Conservation (phyloP, 257 asterid species). For the Solanum pimpinellifolium region DNA sequence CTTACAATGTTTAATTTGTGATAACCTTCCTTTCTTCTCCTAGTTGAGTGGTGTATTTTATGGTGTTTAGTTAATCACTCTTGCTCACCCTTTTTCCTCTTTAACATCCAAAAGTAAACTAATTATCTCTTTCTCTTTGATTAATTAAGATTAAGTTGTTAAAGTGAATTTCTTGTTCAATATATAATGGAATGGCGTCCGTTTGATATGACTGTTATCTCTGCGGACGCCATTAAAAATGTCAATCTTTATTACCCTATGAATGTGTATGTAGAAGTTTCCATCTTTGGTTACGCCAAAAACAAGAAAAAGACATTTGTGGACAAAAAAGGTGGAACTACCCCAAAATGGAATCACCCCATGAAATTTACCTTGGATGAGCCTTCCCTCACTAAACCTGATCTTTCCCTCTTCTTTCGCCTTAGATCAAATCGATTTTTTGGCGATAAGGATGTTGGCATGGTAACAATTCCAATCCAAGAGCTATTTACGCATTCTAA, state of each 20-base stretch:
- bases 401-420: neutral
- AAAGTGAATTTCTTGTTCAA: neutral
- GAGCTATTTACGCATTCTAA: neutral
- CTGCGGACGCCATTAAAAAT: conserved; percentile 41
- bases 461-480: neutral
- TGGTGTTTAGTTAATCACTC: neutral
- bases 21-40: neutral
- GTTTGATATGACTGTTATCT: conserved; percentile 23
- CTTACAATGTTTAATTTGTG: neutral
- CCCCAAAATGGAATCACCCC: conserved; percentile 45
- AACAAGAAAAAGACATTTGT: conserved; percentile 27
- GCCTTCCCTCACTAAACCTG: neutral
- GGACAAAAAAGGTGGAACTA: conserved; percentile 36
- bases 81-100: neutral
- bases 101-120: neutral
- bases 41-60: neutral
- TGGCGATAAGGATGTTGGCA: neutral
- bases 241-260: conserved; percentile 34
- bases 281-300: conserved; percentile 36
- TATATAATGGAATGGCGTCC: conserved; percentile 41
- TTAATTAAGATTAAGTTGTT: neutral
- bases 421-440: neutral
- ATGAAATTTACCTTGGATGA: conserved; percentile 25
- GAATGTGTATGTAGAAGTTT: conserved; percentile 41
- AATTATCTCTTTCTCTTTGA: neutral